Percentiles rank a stretch among this genome's conserved stretches.
These are phyloP conservation scores for Boletus chippewaensis DNA, from an alignment of 1,284 basidiomycete species.

Conservation along the genomic window DNA sequence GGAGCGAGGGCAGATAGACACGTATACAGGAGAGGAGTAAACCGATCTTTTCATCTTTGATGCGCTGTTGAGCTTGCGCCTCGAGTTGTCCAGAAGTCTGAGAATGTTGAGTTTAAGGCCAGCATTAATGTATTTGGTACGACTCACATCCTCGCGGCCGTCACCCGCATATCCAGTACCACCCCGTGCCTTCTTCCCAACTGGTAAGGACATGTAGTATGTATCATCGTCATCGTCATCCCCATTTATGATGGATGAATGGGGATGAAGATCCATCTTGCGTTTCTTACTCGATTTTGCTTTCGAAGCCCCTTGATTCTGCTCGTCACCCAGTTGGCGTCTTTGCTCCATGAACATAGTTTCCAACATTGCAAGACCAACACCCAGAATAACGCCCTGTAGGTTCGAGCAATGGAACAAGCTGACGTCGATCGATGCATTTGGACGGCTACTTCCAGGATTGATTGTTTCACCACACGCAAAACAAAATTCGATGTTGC, in stretches of 20 bases:
- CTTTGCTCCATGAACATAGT: conserved; percentile 57
- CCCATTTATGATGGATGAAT: conserved; percentile 28
- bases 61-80: conserved; percentile 63
- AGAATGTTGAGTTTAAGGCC: conserved; percentile 3
- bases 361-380: conserved; percentile 78
- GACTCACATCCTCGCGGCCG: conserved; percentile 71
- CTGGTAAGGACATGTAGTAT: conserved; percentile 39
- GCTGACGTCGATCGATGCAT: conserved; percentile 41
- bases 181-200: conserved; percentile 60
- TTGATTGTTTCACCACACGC: conserved; percentile 75
- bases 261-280: conserved; percentile 38
- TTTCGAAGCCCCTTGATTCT: conserved; percentile 32
- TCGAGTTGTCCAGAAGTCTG: conserved; percentile 74
- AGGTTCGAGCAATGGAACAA: conserved; percentile 84
- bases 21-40: conserved; percentile 63
- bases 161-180: conserved; percentile 83
- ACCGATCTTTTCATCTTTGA: conserved; percentile 67
- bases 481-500: conserved; percentile 65
- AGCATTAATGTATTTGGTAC: background rate
- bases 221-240: conserved; percentile 53
- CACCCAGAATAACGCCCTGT: conserved; percentile 80
- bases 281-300: conserved; percentile 45
- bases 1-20: conserved; percentile 72
- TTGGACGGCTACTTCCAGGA: conserved; percentile 36
- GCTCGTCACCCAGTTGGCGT: conserved; percentile 36